Evolutionary conservation across 2,329 filamentous ascomycete genomes (phyloP).

Genomic region (Alternaria dauci): DNA sequence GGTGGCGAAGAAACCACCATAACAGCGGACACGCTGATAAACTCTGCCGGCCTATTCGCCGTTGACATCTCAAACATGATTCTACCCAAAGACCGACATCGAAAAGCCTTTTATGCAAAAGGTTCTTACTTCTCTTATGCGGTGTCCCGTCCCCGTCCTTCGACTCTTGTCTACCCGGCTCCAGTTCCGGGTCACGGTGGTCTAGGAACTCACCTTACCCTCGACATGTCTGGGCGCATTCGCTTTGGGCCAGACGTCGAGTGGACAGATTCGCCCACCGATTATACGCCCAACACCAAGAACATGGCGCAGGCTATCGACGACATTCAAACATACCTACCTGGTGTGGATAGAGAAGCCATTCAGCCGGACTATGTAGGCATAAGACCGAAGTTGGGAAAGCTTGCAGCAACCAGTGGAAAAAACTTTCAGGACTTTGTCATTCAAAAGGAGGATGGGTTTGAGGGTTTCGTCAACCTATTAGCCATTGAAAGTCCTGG

Average conservation of each 20-base stretch:
- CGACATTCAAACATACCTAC: slow-evolving; percentile 82
- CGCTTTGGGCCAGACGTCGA: slow-evolving; percentile 96
- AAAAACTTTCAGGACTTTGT: slow-evolving; percentile 85
- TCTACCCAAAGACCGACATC: slow-evolving; percentile 64
- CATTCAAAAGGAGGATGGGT: slow-evolving; percentile 78
- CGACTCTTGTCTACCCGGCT: slow-evolving; percentile 85
- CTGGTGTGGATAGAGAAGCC: slow-evolving; percentile 70
- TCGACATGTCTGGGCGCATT: slow-evolving; percentile 84
- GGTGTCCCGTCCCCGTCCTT: slow-evolving; percentile 69
- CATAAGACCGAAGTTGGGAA: slow-evolving; percentile 83
- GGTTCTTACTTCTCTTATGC: slow-evolving; percentile 93
- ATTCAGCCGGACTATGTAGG: slow-evolving; percentile 88
- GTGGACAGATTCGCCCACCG: slow-evolving; percentile 77
- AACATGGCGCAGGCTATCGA: slow-evolving; percentile 72
- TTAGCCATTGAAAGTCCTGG: slow-evolving; percentile 94
- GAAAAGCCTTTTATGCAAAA: slow-evolving; percentile 82
- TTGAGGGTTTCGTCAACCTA: slow-evolving; percentile 84
- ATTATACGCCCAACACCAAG: slow-evolving; percentile 72
- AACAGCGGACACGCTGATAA: slow-evolving; percentile 79
- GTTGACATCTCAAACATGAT: slow-evolving; percentile 84
- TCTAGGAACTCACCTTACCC: slow-evolving; percentile 89
- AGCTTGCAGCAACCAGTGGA: slow-evolving; percentile 66
- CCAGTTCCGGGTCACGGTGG: slow-evolving; percentile 83
- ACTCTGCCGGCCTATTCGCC: slow-evolving; percentile 83
- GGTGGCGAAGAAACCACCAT: slow-evolving; percentile 62